These are phyloP conservation scores for Pichia deserticola DNA, from an alignment of 805 yeast genomes.

Conservation along the genomic window DNA sequence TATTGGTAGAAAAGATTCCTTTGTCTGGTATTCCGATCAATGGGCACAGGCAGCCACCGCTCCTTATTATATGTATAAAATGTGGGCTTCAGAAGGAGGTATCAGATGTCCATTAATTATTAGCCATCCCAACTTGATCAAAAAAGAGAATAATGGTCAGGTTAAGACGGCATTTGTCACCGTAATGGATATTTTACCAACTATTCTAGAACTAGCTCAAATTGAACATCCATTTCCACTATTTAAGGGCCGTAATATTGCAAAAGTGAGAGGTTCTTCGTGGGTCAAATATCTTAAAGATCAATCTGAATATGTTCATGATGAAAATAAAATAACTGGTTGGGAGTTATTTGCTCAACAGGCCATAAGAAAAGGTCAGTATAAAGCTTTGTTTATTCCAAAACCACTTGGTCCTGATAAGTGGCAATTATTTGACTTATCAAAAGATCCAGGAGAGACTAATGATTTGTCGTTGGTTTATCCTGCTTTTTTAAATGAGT, in stretches of 20 bases:
- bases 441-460: constrained; percentile 40
- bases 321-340: constrained; percentile 39
- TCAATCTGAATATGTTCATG: constrained; percentile 28
- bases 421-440: constrained; percentile 42
- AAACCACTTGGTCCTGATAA: constrained; percentile 40
- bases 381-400: constrained; percentile 43
- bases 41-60: constrained; percentile 63
- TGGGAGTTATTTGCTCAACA: constrained; percentile 56
- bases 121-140: constrained; percentile 32
- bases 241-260: constrained; percentile 38
- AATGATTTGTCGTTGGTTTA: constrained; percentile 33
- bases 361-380: constrained; percentile 44
- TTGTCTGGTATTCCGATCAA: constrained; percentile 45
- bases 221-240: constrained; percentile 34
- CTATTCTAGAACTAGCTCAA: constrained; percentile 44
- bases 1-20: constrained; percentile 41
- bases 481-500: constrained; percentile 33
- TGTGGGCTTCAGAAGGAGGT: constrained; percentile 57
- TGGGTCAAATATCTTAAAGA: constrained; percentile 35
- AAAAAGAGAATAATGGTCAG: constrained; percentile 20
- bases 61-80: constrained; percentile 45
- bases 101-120: constrained; percentile 49
- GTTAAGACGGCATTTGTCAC: constrained; percentile 39
- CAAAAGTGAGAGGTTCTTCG: constrained; percentile 38
- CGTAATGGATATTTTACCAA: constrained; percentile 56